phyloP scores from a whole-genome alignment of 805 yeast genomes.

The Yamadazyma scolyti region DNA sequence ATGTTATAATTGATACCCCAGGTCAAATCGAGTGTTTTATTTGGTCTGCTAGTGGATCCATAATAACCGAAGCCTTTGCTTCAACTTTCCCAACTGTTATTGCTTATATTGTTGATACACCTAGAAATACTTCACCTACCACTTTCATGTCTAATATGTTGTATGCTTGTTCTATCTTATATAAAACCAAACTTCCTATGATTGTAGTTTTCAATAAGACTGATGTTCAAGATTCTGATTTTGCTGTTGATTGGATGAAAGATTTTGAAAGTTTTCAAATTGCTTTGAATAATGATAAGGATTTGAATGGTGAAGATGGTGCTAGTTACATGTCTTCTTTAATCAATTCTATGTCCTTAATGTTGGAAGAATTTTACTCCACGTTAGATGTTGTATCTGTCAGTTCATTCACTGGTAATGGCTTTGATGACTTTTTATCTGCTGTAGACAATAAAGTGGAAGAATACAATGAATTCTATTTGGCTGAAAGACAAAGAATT shows the following conservation, averaged over 20 bases:
- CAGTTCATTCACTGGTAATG: slow-evolving; percentile 89
- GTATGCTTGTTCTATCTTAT: slow-evolving; percentile 94
- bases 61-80: slow-evolving; percentile 94
- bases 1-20: slow-evolving; percentile 92
- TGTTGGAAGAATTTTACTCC: slow-evolving; percentile 94
- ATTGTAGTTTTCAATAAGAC: slow-evolving; percentile 93
- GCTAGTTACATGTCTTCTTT: slow-evolving; percentile 92
- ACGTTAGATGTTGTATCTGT: slow-evolving; percentile 91
- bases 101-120: slow-evolving; percentile 95
- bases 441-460: slow-evolving; percentile 83
- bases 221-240: slow-evolving; percentile 78
- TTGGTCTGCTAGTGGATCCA: slow-evolving; percentile 97
- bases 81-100: slow-evolving; percentile 92
- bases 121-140: slow-evolving; percentile 89
- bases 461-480: slow-evolving; percentile 81
- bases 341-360: slow-evolving; percentile 90
- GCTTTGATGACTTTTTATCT: slow-evolving; percentile 85
- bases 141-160: slow-evolving; percentile 98
- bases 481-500: slow-evolving; percentile 81
- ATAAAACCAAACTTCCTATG: slow-evolving; percentile 96
- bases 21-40: slow-evolving; percentile 98
- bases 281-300: slow-evolving; percentile 67
- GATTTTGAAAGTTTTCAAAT: slow-evolving; percentile 90
- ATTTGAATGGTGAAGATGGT: slow-evolving; percentile 57
- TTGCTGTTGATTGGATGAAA: slow-evolving; percentile 95